Base-by-base conservation (phyloP, 768 basidiomycete genomes). In the Phlegmacium glaucopus region DNA sequence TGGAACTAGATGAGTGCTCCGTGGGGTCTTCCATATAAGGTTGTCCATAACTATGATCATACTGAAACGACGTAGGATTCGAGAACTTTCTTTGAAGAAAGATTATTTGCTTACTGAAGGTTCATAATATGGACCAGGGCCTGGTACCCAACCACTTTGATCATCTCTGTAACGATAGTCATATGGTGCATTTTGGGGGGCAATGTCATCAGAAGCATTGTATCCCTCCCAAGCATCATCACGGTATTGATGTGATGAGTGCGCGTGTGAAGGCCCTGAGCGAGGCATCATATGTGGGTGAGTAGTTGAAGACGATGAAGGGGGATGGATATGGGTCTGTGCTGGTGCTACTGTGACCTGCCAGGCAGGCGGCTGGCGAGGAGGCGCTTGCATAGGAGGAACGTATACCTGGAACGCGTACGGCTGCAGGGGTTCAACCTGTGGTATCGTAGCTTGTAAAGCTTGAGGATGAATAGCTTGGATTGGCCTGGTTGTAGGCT, bases 81-180 rank as follows among this genome's bases (percentile, higher is more conserved):
- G 26, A 27, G n/a, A 30, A 28, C n/a, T 8, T n/a, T 25, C 7
- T 42, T 22, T 2, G 22, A 5, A 22, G 22, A 22, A 22, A 38
- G 39, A 7, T 15, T 22, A 35, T 43, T 16, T 36, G 25, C 74
- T 59, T 49, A 82, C 82, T 37, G 76, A 57, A 44, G 79, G 72
- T 50, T 78, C 76, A 55, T 86, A 87, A 55, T 85, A 87, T 17
- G 80, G 68, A 8, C 64, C 62, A 22, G 74, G 63, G 16, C 67
- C 67, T 9, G 68, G 57, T 27, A 73, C 68, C 82, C 83, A 76
- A 12, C 58, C 48, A 64, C 48, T 65, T 63, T 78, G 81, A 28
- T 85, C 84, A 13, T 83, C 79, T 47, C 82, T 68, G 61, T 82
- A 86, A 42, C 82, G 69, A 54, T 85, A 86, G 27, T 79, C 75